Base-by-base conservation (phyloP, 306 rosid genomes). In the Corylus americana region DNA sequence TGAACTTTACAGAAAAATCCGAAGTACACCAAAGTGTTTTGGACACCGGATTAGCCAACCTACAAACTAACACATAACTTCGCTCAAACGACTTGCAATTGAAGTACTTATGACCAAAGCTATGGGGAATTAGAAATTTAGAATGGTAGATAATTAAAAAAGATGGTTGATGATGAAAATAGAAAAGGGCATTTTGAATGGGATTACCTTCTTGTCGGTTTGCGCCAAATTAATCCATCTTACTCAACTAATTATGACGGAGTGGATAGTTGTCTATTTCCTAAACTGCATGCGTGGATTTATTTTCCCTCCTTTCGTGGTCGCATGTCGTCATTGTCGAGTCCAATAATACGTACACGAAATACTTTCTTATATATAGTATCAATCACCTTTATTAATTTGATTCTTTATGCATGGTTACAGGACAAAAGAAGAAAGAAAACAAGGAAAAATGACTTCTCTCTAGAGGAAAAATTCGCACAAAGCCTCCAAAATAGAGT, bases 241-340 rank as follows among this genome's bases (percentile, higher is more conserved):
- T 31, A 2, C 70, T 63, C n/a, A 29, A 29, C 45, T 13, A 31
- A 12, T 63, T 31, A 31, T 14, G 16, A 16, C 0, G 31, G 29
- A 31, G 70, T 63, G 12, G 45, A 63, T 63, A 29, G 1, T 63
- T 63, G 70, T 63, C 70, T 63, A 31, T 35, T 63, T 63, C 14
- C 45, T n/a, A 29, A 16, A 31, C 20, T 63, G 70, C n/a, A 29
- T 29, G 70, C 17, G 70, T 31, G 45, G 2, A 18, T 63, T 31
- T 63, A 8, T 31, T 16, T 63, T 29, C 70, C 20, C 70, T 31
- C 20, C 7, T 63, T 12, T 13, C 45, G 29, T 31, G 44, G 70
- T 63, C 70, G 70, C 11, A 63, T 63, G 42, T 63, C 70, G 70
- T 63, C 70, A 14, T 63, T 63, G 37, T 63, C 70, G 39, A 63